Conservation (phyloP, 202 grass and related monocot species). For the Carex arenaria region DNA sequence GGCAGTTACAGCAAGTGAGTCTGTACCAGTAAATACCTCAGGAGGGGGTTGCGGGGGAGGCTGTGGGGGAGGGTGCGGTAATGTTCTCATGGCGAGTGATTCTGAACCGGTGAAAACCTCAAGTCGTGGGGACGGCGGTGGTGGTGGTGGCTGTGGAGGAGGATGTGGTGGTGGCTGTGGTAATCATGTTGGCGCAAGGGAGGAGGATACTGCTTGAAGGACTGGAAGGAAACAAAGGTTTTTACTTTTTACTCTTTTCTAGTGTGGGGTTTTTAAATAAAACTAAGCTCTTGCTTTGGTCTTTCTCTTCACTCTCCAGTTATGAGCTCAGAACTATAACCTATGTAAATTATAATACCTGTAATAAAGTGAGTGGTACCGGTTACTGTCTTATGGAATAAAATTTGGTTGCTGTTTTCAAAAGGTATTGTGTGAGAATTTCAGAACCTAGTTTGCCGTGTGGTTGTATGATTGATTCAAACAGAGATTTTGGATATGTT, state of each 20-base stretch:
- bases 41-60: background rate
- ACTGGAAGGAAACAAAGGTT: background rate
- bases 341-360: background rate
- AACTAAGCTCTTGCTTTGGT: background rate
- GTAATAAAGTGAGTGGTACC: background rate
- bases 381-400: background rate
- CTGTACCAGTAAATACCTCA: background rate
- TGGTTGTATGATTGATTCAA: background rate
- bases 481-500: background rate
- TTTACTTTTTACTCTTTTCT: background rate
- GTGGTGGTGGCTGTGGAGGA: slow-evolving; percentile 12
- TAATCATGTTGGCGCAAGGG: background rate
- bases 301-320: background rate
- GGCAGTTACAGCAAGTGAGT: background rate
- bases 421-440: background rate
- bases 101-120: background rate
- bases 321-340: background rate
- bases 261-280: background rate
- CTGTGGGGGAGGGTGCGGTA: slow-evolving; percentile 4
- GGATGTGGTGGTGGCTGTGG: slow-evolving; percentile 11
- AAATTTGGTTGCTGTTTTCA: background rate
- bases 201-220: background rate
- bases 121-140: background rate
- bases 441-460: background rate
- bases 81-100: background rate